Evolutionary conservation across 371 early-diverging fungal species (phyloP), one percentile per base, ranked within the genome.

Genomic region (Sporodiniella umbellata): DNA sequence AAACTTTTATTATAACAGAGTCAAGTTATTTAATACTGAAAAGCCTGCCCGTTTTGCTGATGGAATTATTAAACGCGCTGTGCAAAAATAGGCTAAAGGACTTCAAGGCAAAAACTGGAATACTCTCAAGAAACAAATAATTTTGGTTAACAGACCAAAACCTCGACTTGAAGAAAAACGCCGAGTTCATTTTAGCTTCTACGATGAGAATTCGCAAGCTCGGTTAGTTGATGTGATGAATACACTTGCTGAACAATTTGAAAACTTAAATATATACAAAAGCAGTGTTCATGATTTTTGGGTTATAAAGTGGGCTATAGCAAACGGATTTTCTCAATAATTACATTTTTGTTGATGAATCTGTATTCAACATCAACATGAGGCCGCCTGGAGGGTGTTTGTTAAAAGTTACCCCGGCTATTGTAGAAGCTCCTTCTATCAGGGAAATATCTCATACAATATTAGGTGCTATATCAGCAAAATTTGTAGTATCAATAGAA

Each of bases 321-420:
- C 42, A 47, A 35, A 54, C 48, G 42, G 26, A 48, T 42, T 54
- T 40, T 46, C 31, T 46, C 19, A 39, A 53, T 38, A 53, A 38
- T 25, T 51, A 35, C 21, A 14, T 51, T 50, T 50, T 58, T 53
- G 42, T 53, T 11, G 46, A 51, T 33, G 51, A 54, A 46, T 54
- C 54, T 50, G 45, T 42, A 10, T 59, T 49, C 53, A 48, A 58
- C 31, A 56, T 51, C 47, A 50, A 56, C 46, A 56, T 51, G 51
- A 15, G 42, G 28, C 58, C 58, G 33, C 28, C 50, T 42, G 49
- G 49, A 35, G 49, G 43, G 26, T 58, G 51, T 33, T 8, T 42
- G 42, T 37, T 39, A 47, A 56, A 56, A 46, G 51, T 45, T 23
- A 56, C 22, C 28, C 31, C 57, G 39, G 47, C 57, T 56, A 51